These are phyloP conservation scores for Mycosarcoma mackinlayi DNA, from an alignment of 1,284 basidiomycete species.

Conservation along the genomic window DNA sequence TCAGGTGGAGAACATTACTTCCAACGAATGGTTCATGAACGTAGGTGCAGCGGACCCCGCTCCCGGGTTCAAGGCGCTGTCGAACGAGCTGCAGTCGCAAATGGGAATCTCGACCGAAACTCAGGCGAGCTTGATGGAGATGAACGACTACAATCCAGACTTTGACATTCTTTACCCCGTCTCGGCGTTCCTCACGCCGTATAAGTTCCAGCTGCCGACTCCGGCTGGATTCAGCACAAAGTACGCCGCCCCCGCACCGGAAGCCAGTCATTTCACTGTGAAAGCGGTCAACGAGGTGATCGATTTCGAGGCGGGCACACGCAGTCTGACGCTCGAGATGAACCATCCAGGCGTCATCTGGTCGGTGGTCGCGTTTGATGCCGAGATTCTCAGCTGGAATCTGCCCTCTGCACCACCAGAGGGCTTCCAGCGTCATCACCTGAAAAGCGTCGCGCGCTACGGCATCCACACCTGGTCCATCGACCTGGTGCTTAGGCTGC, in stretches of 20 bases:
- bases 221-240: slow-evolving; percentile 57
- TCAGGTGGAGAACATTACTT: slow-evolving; percentile 80
- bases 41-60: slow-evolving; percentile 86
- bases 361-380: slow-evolving; percentile 91
- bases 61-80: slow-evolving; percentile 77
- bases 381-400: slow-evolving; percentile 87
- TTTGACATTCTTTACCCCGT: slow-evolving; percentile 76
- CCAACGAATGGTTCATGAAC: slow-evolving; percentile 82
- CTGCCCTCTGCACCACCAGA: slow-evolving; percentile 70
- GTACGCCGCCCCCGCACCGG: slow-evolving; percentile 36
- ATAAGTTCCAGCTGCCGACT: slow-evolving; percentile 76
- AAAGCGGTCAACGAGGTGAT: slow-evolving; percentile 75
- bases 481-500: slow-evolving; percentile 76
- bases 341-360: slow-evolving; percentile 87
- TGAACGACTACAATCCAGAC: slow-evolving; percentile 63
- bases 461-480: slow-evolving; percentile 79
- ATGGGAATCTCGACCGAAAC: slow-evolving; percentile 72
- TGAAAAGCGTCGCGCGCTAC: slow-evolving; percentile 89
- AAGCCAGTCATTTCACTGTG: slow-evolving; percentile 72
- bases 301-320: slow-evolving; percentile 75
- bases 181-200: slow-evolving; percentile 79
- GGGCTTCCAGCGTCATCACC: slow-evolving; percentile 81
- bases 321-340: slow-evolving; percentile 79
- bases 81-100: slow-evolving; percentile 74
- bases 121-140: slow-evolving; percentile 64